Conservation (phyloP, 169 alveolate genomes). For the Plasmodium knowlesi region DNA sequence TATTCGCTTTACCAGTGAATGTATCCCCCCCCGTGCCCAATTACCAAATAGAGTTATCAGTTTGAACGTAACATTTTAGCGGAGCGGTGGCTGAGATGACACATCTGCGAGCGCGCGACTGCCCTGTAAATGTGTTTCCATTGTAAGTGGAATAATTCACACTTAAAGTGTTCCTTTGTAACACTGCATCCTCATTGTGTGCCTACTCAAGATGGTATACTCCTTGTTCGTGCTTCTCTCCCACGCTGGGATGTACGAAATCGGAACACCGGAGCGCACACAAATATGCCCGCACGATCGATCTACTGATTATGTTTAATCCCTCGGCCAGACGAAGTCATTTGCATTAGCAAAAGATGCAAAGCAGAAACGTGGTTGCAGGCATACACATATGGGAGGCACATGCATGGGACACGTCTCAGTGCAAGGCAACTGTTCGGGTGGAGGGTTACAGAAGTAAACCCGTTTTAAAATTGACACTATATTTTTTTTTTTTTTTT, state of each 20-base stretch:
- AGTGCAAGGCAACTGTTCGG: neutral
- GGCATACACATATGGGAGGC: neutral
- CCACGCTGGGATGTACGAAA: neutral
- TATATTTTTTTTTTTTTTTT: no score
- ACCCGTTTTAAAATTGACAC: neutral
- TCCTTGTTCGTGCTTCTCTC: neutral
- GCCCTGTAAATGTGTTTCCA: neutral
- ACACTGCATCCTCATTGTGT: neutral
- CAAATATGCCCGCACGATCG: neutral
- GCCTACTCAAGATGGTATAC: neutral
- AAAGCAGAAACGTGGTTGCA: neutral
- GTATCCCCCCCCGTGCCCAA: neutral
- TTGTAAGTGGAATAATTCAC: neutral
- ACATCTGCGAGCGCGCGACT: neutral
- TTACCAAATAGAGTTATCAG: neutral
- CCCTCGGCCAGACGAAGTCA: neutral
- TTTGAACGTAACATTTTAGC: neutral
- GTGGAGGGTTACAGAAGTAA: neutral
- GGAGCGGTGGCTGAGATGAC: neutral
- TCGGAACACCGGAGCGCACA: neutral
- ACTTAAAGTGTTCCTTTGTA: neutral
- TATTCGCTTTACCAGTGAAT: neutral
- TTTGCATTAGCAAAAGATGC: neutral
- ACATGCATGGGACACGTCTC: neutral
- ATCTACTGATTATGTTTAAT: neutral